Conservation (phyloP, 1,139 yeast species). For the Saccharomycopsis crataegensis region DNA sequence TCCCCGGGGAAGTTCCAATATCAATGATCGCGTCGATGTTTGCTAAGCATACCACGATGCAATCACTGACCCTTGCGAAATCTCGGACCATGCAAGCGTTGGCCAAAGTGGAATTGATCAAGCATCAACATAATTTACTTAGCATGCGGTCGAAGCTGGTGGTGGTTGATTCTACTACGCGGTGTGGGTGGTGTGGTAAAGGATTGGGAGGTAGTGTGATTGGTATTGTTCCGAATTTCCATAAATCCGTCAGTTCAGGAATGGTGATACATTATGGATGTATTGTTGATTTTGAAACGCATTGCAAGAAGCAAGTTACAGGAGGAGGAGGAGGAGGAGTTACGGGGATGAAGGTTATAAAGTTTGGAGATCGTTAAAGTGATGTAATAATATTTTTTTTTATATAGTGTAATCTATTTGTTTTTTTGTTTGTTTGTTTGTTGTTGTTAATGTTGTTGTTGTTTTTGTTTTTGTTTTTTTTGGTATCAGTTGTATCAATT, state of each 20-base stretch:
- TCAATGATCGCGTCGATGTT: constrained; percentile 39
- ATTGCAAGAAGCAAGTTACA: not conserved
- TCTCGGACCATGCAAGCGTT: constrained; percentile 29
- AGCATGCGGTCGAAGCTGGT: constrained; percentile 32
- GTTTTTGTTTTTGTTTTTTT: too few species aligned
- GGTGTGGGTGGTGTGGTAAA: constrained; percentile 56
- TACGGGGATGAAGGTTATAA: not conserved
- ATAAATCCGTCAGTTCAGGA: constrained; percentile 22
- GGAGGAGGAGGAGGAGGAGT: not conserved
- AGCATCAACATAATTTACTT: constrained; percentile 32
- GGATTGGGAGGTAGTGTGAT: constrained; percentile 58
- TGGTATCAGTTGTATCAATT: too few species aligned
- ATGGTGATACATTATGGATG: constrained; percentile 70
- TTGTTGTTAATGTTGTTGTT: not conserved
- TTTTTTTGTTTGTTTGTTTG: too few species aligned
- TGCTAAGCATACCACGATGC: constrained; percentile 37
- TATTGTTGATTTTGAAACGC: constrained; percentile 2
- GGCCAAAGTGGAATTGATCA: constrained; percentile 32
- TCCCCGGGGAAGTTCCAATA: constrained; percentile 47
- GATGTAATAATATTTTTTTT: not conserved
- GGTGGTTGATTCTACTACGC: constrained; percentile 33
- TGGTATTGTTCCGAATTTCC: constrained; percentile 37
- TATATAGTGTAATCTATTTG: too few species aligned
- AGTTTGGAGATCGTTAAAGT: not conserved
- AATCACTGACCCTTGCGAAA: constrained; percentile 27